phyloP scores from a whole-genome alignment of 78 protist species.

The Salpingoeca rosetta region DNA sequence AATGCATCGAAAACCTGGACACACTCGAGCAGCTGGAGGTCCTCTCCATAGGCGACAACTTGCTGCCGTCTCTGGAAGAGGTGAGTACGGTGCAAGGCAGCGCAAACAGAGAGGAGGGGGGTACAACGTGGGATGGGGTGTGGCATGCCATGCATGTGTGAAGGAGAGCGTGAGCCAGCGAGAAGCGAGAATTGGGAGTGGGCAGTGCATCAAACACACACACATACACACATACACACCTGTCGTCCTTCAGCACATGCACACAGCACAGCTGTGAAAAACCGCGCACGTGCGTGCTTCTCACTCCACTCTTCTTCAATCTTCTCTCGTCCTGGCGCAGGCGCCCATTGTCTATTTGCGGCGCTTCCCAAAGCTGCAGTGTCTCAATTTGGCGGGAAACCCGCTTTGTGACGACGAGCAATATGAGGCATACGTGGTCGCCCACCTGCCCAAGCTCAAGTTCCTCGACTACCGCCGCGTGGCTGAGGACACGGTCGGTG shows the following conservation, averaged over 20 bases:
- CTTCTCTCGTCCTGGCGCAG: background rate
- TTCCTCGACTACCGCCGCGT: background rate
- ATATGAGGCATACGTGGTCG: background rate
- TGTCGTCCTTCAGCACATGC: too few relatives aligned
- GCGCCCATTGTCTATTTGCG: background rate
- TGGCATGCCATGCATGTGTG: background rate
- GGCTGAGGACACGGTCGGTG: background rate
- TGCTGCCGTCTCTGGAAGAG: background rate
- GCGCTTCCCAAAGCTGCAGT: background rate
- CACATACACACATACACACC: too few relatives aligned
- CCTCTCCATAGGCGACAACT: conserved; percentile 32
- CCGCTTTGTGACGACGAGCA: background rate
- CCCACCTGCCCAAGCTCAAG: background rate
- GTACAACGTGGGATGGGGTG: background rate
- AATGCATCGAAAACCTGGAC: conserved; percentile 14
- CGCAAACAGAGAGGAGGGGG: background rate
- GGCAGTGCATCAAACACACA: too few relatives aligned
- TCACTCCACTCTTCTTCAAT: background rate
- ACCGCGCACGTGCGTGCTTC: background rate
- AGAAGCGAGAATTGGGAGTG: too few relatives aligned
- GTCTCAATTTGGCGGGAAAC: background rate
- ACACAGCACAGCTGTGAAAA: too few relatives aligned
- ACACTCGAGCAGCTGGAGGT: background rate
- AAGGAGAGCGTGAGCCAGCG: too few relatives aligned
- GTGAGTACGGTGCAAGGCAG: background rate